phyloP scores from a whole-genome alignment of 176 grass and related monocot species.

The Avena insularis region DNA sequence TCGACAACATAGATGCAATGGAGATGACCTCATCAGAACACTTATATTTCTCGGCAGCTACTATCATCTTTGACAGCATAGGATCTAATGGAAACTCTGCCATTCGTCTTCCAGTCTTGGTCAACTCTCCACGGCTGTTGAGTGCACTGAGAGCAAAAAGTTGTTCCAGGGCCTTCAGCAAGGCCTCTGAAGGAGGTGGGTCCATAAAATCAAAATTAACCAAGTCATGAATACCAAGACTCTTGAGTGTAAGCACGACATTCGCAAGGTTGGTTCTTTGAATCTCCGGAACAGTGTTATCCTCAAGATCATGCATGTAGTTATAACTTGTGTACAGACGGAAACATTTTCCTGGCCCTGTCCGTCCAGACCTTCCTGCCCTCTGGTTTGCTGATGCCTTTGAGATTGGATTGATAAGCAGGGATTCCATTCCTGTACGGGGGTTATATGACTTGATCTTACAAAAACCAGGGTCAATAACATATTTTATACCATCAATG shows the following conservation, averaged over 20 bases:
- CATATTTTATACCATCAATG: constrained; percentile 97
- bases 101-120: constrained; percentile 95
- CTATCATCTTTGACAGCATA: constrained; percentile 92
- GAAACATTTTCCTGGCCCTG: constrained; percentile 95
- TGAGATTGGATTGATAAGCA: constrained; percentile 89
- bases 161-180: constrained; percentile 88
- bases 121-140: constrained; percentile 87
- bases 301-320: constrained; percentile 91
- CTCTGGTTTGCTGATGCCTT: constrained; percentile 93
- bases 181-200: constrained; percentile 86
- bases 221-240: constrained; percentile 92
- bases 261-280: constrained; percentile 93
- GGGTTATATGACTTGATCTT: constrained; percentile 97
- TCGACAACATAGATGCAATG: constrained; percentile 79
- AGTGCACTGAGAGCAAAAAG: constrained; percentile 95
- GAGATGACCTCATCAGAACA: constrained; percentile 92
- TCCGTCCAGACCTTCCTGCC: constrained; percentile 90
- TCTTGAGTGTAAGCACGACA: constrained; percentile 93
- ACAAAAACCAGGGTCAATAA: constrained; percentile 93
- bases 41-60: constrained; percentile 87
- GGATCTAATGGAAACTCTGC: constrained; percentile 95
- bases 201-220: constrained; percentile 99
- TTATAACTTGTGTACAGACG: constrained; percentile 88
- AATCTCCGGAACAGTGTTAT: constrained; percentile 89
- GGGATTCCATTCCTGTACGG: constrained; percentile 89